Conservation (phyloP, 441 rosid genomes). For the Breynia disticha region DNA sequence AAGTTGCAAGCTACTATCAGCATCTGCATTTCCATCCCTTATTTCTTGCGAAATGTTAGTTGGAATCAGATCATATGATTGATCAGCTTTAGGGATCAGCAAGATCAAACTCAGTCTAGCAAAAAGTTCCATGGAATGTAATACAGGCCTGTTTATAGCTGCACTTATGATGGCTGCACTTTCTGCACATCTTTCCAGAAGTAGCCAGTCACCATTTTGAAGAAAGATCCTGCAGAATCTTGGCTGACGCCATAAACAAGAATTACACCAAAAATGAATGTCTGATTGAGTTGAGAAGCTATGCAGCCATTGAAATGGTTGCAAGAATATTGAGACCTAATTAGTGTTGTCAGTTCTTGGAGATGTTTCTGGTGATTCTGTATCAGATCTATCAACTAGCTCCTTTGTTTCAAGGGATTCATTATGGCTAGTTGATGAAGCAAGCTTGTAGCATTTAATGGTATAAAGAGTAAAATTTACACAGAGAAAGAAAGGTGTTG, state of each 20-base stretch:
- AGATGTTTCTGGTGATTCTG: no score
- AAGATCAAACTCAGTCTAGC: constrained; percentile 51
- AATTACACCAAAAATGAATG: constrained; percentile 52
- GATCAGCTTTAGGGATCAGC: constrained; percentile 51
- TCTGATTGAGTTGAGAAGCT: constrained; percentile 40
- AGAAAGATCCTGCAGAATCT: constrained; percentile 62
- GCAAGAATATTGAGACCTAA: constrained; percentile 21
- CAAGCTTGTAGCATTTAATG: no score
- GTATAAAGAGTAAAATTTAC: no score
- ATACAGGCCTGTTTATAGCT: constrained; percentile 57
- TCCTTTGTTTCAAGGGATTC: constrained; percentile 15
- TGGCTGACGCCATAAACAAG: constrained; percentile 69
- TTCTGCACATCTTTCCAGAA: constrained; percentile 75
- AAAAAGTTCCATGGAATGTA: constrained; percentile 71
- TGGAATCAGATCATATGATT: constrained; percentile 27
- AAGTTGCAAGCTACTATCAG: constrained; percentile 32
- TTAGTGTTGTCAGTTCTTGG: no score
- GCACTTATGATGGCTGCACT: constrained; percentile 58
- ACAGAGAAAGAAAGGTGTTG: no score
- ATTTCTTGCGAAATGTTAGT: constrained; percentile 15
- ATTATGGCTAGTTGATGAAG: no score
- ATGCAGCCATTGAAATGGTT: constrained; percentile 69
- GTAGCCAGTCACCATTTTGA: constrained; percentile 62
- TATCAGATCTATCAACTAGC: not conserved
- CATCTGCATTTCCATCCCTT: constrained; percentile 13